Evolutionary conservation across 352 stramenopile genomes (phyloP).

Genomic region (Pythium dissimile): DNA sequence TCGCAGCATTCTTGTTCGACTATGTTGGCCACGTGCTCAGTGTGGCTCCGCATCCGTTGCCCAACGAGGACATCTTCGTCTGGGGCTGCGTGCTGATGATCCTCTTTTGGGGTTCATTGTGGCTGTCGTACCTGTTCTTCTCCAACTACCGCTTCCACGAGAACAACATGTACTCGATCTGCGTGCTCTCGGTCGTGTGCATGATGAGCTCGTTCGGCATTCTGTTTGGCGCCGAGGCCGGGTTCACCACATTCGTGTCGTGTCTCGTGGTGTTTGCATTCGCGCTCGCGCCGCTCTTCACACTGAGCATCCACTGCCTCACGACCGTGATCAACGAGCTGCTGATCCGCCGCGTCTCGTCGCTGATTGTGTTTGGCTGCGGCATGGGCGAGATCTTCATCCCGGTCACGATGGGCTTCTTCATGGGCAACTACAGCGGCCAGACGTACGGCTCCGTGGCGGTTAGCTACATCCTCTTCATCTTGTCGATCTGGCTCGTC

Average conservation of each 20-base stretch:
- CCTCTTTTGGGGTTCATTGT: constrained; percentile 70
- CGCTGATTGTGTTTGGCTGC: constrained; percentile 81
- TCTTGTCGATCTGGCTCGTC: constrained; percentile 67
- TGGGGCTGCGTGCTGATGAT: constrained; percentile 70
- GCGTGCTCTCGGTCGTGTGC: constrained; percentile 61
- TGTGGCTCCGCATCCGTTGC: constrained; percentile 15
- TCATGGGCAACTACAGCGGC: constrained; percentile 80
- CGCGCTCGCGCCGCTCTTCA: constrained; percentile 75
- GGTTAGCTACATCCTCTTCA: constrained; percentile 79
- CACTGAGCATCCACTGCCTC: constrained; percentile 77
- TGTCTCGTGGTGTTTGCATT: constrained; percentile 61
- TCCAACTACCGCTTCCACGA: constrained; percentile 75
- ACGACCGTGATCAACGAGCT: constrained; percentile 80
- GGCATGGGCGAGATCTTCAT: constrained; percentile 83
- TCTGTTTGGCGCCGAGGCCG: constrained; percentile 54
- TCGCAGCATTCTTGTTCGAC: constrained; percentile 78
- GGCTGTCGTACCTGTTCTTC: constrained; percentile 72
- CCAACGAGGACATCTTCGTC: constrained; percentile 30
- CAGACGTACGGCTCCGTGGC: constrained; percentile 67
- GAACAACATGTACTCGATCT: constrained; percentile 75
- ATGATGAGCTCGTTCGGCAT: constrained; percentile 64
- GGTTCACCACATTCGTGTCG: constrained; percentile 46
- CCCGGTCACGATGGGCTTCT: constrained; percentile 84
- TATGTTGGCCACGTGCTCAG: constrained; percentile 65
- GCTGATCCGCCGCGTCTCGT: constrained; percentile 73